phyloP scores from a whole-genome alignment of 192 early-diverging fungal species.

The Backusella tarrabulga region DNA sequence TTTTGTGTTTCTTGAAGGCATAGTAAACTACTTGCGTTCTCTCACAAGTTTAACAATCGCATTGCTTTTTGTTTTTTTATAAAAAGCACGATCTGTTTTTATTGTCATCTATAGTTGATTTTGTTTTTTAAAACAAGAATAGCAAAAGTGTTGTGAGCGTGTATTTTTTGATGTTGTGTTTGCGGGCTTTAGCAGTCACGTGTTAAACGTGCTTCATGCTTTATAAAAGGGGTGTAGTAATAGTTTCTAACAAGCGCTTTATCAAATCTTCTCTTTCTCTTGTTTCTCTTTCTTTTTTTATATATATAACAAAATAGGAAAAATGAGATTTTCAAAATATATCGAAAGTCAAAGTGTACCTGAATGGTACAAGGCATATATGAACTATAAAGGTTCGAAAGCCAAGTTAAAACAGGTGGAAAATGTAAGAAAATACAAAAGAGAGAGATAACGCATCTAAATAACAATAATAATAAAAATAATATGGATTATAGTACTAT shows the following conservation, averaged over 20 bases:
- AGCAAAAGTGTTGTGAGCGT: neutral
- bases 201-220: neutral
- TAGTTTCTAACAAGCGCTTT: neutral
- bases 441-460: neutral
- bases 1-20: neutral
- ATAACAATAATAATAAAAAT: neutral
- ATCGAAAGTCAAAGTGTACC: conserved; percentile 64
- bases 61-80: conserved; percentile 50
- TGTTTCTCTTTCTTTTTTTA: neutral
- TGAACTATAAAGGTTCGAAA: conserved; percentile 62
- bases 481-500: neutral
- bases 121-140: neutral
- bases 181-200: neutral
- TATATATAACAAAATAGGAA: neutral
- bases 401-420: conserved; percentile 45
- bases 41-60: conserved; percentile 51
- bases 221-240: neutral
- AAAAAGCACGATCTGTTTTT: conserved; percentile 35
- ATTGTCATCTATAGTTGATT: neutral
- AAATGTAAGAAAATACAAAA: conserved; percentile 7
- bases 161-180: too few relatives aligned
- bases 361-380: conserved; percentile 70
- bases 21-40: conserved; percentile 41
- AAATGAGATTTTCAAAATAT: conserved; percentile 73
- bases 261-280: neutral